A percentile compares a stretch with the other conserved stretches of the same genome.
These are phyloP conservation scores for Mytilinidion resinicola DNA, from an alignment of 495 filamentous ascomycete species.

Conservation along the genomic window DNA sequence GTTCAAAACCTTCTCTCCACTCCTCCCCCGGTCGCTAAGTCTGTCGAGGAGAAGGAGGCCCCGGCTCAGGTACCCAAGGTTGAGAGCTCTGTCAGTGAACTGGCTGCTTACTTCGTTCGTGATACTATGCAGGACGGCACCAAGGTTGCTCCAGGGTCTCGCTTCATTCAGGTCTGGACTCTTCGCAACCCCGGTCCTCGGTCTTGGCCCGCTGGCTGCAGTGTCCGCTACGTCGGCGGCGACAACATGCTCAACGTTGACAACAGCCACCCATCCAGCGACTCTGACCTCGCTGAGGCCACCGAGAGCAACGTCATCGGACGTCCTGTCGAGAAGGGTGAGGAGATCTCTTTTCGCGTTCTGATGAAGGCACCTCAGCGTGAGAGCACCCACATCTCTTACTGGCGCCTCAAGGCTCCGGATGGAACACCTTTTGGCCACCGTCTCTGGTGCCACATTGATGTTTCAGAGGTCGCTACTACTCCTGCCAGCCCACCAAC, in stretches of 20 bases:
- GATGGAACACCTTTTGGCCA: slow-evolving; percentile 83
- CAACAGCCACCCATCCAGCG: slow-evolving; percentile 64
- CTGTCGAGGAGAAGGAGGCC: not conserved
- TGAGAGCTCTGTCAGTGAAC: slow-evolving; percentile 27
- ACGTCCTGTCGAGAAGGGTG: slow-evolving; percentile 59
- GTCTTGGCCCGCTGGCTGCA: slow-evolving; percentile 82
- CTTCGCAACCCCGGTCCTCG: slow-evolving; percentile 74
- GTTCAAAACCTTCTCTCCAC: slow-evolving; percentile 24
- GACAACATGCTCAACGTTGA: slow-evolving; percentile 93
- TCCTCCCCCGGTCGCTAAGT: slow-evolving; percentile 7
- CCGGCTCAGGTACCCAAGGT: not conserved
- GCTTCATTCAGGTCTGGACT: slow-evolving; percentile 89
- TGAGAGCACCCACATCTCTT: slow-evolving; percentile 73
- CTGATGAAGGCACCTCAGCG: slow-evolving; percentile 70
- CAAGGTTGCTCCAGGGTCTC: slow-evolving; percentile 54
- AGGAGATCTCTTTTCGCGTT: slow-evolving; percentile 75
- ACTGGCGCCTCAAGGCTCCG: slow-evolving; percentile 87
- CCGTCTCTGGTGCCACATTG: slow-evolving; percentile 89
- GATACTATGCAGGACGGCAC: slow-evolving; percentile 77
- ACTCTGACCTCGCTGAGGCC: slow-evolving; percentile 61
- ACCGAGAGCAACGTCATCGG: slow-evolving; percentile 76
- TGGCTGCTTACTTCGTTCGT: slow-evolving; percentile 69
- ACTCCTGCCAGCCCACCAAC: slow-evolving; percentile 8
- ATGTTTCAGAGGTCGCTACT: slow-evolving; percentile 44
- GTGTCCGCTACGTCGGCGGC: slow-evolving; percentile 84